phyloP scores from a whole-genome alignment of 2,329 filamentous ascomycete species.

The Metarhizium rileyi region DNA sequence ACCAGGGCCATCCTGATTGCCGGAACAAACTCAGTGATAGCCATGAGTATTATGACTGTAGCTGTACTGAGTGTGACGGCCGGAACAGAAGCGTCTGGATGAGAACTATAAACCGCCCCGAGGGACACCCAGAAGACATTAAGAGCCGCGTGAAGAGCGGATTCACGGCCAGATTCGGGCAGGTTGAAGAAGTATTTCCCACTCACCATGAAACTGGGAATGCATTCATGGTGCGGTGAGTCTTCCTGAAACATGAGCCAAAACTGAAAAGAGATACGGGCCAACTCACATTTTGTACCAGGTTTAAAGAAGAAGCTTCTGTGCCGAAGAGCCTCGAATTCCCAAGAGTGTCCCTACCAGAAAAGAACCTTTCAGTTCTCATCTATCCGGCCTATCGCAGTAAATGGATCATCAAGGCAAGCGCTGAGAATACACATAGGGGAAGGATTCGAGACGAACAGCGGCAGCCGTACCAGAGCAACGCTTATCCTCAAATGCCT shows the following conservation, averaged over 20 bases:
- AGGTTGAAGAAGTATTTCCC: conserved; percentile 19
- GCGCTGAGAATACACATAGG: background rate
- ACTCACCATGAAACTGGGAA: conserved; percentile 1
- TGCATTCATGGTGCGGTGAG: conserved; percentile 21
- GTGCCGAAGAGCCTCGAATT: conserved; percentile 16
- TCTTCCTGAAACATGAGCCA: background rate
- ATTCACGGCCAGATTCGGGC: conserved; percentile 18
- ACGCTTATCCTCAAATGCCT: background rate
- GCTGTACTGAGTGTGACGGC: conserved; percentile 18
- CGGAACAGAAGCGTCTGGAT: conserved; percentile 24
- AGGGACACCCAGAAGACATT: conserved; percentile 12
- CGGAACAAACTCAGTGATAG: conserved; percentile 10
- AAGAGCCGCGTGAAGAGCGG: conserved; percentile 20
- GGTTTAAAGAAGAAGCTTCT: conserved; percentile 18
- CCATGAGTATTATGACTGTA: conserved; percentile 19
- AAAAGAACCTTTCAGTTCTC: conserved; percentile 15
- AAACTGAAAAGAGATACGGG: background rate
- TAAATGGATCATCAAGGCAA: conserved; percentile 18
- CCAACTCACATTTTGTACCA: conserved; percentile 5
- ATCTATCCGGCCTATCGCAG: conserved; percentile 20
- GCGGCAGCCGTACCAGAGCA: background rate
- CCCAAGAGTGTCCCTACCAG: conserved; percentile 14
- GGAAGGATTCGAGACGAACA: conserved; percentile 2
- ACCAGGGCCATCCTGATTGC: conserved; percentile 3
- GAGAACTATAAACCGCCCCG: conserved; percentile 8